Evolutionary conservation across 768 basidiomycete genomes (phyloP), one percentile per base, ranked within the genome.

Genomic region (Mycena metata): DNA sequence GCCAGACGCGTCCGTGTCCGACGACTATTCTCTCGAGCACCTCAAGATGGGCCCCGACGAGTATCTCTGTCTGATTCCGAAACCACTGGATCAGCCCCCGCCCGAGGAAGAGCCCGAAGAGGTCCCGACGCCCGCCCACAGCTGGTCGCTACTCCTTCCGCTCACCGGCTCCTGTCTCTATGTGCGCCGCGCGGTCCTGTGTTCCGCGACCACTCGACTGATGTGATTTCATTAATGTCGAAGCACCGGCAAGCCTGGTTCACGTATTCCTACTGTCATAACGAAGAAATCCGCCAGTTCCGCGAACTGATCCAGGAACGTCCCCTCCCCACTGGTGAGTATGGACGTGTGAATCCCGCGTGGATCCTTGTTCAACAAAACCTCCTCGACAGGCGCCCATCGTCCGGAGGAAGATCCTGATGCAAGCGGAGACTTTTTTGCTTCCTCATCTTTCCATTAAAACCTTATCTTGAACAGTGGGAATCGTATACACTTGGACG

Each of bases 211-310:
- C 15, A 49, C 60, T 61, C 74, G 70, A 54, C 73, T 78, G 78
- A 80, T 73, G 68, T 76, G 78, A 80, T 73, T 69, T 76, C 78
- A 72, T 81, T 77, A 70, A 55, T 75, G 66, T 72, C 60, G 69
- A 82, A 95, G 91, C 90, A 91, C 77, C 89, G 89, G 73, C 93
- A 95, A 83, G 89, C 91, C 43, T 98, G 96, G 96, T 99, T 98
- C 83, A 99, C 96, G 42, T 99, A 99, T 81, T 91, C 95, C 55
- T 98, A 94, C 79, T 96, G 97, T 83, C 96, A 99, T 82, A 94
- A 96, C 79, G 87, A 90, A 58, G 91, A 98, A 81, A 95, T 99
- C 69, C 91, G 96, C 65, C 98, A 99, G 81, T 99, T 99, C 85
- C 93, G 93, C 80, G 96, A 96, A 78, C 83, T 92, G 66, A 76